phyloP scores from a whole-genome alignment of 805 yeast genomes.

The Starmerella potacharoeniae region DNA sequence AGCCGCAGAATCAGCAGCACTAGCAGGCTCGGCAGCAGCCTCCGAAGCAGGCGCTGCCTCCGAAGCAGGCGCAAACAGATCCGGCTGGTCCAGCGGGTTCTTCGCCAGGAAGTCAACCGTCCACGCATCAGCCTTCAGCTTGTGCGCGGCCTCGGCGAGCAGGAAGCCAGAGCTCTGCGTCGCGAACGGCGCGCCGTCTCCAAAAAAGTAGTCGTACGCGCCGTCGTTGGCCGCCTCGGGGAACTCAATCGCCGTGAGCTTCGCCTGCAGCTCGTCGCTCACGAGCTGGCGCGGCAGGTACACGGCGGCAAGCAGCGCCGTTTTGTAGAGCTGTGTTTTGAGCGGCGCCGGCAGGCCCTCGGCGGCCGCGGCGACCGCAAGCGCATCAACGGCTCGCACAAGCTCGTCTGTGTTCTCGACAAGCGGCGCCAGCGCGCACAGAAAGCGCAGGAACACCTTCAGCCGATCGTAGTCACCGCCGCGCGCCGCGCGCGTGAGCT shows the following conservation, averaged over 20 bases:
- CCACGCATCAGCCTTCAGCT: constrained; percentile 21
- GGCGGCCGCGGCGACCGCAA: background rate
- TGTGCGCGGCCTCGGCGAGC: constrained; percentile 19
- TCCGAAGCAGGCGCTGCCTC: background rate
- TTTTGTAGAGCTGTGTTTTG: constrained; percentile 11
- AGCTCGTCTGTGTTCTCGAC: constrained; percentile 39
- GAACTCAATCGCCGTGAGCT: constrained; percentile 3
- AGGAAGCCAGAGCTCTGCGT: constrained; percentile 28
- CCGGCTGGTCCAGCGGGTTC: constrained; percentile 8
- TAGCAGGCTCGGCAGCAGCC: background rate
- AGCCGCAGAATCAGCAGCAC: background rate
- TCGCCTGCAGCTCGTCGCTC: constrained; percentile 6
- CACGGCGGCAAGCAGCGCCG: constrained; percentile 16
- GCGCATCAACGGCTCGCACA: constrained; percentile 19
- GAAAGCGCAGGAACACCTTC: constrained; percentile 59
- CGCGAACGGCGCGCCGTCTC: constrained; percentile 24
- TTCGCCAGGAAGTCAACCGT: constrained; percentile 18
- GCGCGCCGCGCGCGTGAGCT: constrained; percentile 47
- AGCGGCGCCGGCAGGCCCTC: constrained; percentile 23
- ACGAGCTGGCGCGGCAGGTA: constrained; percentile 13
- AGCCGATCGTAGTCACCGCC: constrained; percentile 47
- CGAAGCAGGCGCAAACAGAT: background rate
- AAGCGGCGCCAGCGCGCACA: constrained; percentile 54
- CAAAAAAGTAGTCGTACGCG: constrained; percentile 10
- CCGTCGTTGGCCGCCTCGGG: background rate